Evolutionary conservation across 352 stramenopile genomes (phyloP), one percentile per base, ranked within the genome.

Genomic region (Phytophthora sp.): DNA sequence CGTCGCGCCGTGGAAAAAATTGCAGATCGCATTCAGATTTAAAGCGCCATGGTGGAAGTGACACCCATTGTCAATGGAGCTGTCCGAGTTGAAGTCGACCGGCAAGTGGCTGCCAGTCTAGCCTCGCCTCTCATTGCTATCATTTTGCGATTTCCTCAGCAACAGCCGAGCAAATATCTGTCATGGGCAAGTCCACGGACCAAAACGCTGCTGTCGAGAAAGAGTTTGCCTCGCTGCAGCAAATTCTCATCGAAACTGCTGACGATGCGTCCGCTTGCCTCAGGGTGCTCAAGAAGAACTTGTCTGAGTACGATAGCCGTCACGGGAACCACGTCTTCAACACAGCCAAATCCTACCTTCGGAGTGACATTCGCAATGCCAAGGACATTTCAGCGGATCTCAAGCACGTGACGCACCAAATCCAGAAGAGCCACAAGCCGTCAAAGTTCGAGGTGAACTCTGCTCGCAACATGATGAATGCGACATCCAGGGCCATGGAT

Each of bases 341-440:
- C 31, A 59, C 56, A 28, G 45, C 63, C 42, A 64, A 63, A 31
- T 68, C 50, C 27, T 67, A 46, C 26, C 45, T 72, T 56, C 50
- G 51, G 21, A 62, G 23, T 31, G 63, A 72, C 44, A 63, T 72
- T 10, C 56, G 57, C 18, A 59, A 53, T 12, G 63, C 50, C 23
- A 72, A 72, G 27, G 57, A 72, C 44, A 45, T 51, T 15, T 49
- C 63, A 15, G n/a, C 24, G 12, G 57, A 67, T 7, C 38, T 72
- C n/a, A 67, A 48, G 50, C 39, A 53, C 7, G 57, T 64, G 20
- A 44, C 63, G 4, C 56, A 67, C 20, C 44, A 59, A 26, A 63
- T 72, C 30, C 13, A 34, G 4, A 58, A 50, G 24, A 72, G 31
- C 20, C 43, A 63, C 35, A 54, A 60, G 7, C 26, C 18, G 5